These are phyloP conservation scores for Trichoderma pleuroti DNA, from an alignment of 2,329 filamentous ascomycete genomes.

Conservation along the genomic window DNA sequence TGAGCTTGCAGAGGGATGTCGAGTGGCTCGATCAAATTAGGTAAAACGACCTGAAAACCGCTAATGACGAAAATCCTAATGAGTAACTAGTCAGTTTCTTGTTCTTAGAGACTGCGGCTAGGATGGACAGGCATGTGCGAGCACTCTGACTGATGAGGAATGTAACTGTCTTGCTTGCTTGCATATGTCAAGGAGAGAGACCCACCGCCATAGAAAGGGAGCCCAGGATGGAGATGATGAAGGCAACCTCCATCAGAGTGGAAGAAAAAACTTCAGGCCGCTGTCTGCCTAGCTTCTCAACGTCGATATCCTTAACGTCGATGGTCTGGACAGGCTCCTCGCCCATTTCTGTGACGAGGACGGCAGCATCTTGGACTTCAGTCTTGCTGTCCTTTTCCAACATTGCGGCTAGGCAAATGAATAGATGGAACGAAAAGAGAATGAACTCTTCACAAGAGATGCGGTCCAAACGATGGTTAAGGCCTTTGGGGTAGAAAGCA, in stretches of 20 bases:
- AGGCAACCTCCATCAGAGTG: conserved; percentile 52
- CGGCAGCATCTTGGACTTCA: conserved; percentile 12
- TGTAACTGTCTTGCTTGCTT: conserved; percentile 4
- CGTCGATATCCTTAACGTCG: conserved; percentile 34
- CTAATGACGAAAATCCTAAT: conserved; percentile 68
- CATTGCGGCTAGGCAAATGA: neutral
- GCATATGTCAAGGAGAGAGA: conserved; percentile 14
- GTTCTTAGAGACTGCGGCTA: neutral
- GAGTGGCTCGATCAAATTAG: conserved; percentile 58
- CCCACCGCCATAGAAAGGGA: conserved; percentile 56
- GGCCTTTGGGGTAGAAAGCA: neutral
- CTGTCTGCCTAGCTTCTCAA: conserved; percentile 58
- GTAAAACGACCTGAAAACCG: conserved; percentile 69
- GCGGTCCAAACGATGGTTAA: neutral
- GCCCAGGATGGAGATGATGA: conserved; percentile 56
- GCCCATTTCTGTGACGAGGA: conserved; percentile 17
- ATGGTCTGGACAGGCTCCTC: conserved; percentile 20
- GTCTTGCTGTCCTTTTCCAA: conserved; percentile 10
- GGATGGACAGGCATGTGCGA: neutral
- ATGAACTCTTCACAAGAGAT: neutral
- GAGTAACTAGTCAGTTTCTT: neutral
- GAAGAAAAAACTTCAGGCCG: conserved; percentile 53
- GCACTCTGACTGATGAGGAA: neutral
- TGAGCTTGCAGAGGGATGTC: conserved; percentile 57
- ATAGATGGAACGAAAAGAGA: neutral